Percentiles rank a stretch among this genome's conserved stretches.
Conservation (phyloP, 1,284 basidiomycete species). For the Malassezia brasiliensis region DNA sequence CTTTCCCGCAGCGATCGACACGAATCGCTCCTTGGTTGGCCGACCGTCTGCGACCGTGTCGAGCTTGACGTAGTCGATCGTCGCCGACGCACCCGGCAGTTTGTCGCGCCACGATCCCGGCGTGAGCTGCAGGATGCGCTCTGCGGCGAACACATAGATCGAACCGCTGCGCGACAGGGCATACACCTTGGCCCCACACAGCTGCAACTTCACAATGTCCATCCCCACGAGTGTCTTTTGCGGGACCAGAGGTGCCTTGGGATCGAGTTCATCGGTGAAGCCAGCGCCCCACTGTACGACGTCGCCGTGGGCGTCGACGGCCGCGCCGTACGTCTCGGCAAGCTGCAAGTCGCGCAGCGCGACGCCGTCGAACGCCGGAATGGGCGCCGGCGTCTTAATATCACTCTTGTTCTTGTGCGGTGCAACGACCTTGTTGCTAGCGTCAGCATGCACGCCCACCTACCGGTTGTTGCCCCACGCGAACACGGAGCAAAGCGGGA, state of each 20-base stretch:
- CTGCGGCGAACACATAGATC: constrained; percentile 39
- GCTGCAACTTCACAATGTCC: constrained; percentile 39
- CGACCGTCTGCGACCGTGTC: background rate
- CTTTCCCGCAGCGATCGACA: constrained; percentile 52
- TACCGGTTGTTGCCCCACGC: constrained; percentile 14
- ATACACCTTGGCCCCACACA: constrained; percentile 37
- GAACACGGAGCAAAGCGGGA: constrained; percentile 3
- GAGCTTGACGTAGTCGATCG: constrained; percentile 16
- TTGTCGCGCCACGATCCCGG: constrained; percentile 24
- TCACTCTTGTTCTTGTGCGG: constrained; percentile 27
- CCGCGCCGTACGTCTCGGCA: constrained; percentile 39
- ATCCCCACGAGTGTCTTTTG: constrained; percentile 38
- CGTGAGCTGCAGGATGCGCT: constrained; percentile 22
- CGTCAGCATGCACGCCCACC: background rate
- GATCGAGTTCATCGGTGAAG: constrained; percentile 32
- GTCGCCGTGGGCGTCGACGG: constrained; percentile 59
- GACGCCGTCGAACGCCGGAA: constrained; percentile 41
- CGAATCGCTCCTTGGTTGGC: constrained; percentile 24
- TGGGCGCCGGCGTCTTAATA: constrained; percentile 28
- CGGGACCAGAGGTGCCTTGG: constrained; percentile 21
- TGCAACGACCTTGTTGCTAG: constrained; percentile 38
- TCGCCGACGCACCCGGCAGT: background rate
- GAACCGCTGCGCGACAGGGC: constrained; percentile 38
- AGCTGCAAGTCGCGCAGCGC: constrained; percentile 40
- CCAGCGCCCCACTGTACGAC: constrained; percentile 46